These are phyloP conservation scores for Saccharomycopsis sp. DNA, from an alignment of 805 yeast genomes.

Conservation along the genomic window DNA sequence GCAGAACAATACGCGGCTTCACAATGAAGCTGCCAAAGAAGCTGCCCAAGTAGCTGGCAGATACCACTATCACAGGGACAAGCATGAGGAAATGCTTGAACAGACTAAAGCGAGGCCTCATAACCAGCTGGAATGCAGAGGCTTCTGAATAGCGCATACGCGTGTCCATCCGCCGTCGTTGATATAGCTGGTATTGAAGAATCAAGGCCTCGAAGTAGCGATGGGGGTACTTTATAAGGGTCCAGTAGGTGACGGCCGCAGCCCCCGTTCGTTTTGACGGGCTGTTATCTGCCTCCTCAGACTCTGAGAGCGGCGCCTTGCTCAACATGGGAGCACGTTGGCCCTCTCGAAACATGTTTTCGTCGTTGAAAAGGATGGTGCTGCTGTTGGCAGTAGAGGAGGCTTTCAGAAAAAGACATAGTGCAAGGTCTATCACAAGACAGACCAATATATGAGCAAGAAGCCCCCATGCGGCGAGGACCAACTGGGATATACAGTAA, in stretches of 20 bases:
- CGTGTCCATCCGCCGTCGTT: neutral
- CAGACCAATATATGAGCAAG: neutral
- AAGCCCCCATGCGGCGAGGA: neutral
- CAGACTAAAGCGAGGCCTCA: neutral
- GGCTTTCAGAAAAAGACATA: neutral
- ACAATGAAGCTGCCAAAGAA: neutral
- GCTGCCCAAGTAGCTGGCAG: neutral
- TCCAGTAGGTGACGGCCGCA: neutral
- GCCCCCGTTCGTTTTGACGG: neutral
- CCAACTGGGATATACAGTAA: neutral
- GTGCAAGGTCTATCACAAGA: neutral
- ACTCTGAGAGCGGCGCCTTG: neutral
- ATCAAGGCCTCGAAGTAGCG: neutral
- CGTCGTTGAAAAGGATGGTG: neutral
- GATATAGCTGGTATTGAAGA: neutral
- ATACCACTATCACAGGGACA: neutral
- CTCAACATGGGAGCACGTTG: neutral
- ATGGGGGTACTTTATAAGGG: neutral
- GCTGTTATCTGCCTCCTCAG: neutral
- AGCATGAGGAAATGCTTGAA: neutral
- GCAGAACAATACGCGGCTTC: neutral
- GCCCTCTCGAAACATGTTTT: neutral
- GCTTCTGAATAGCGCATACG: neutral
- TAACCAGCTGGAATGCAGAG: slow-evolving; percentile 1
- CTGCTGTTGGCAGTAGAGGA: neutral